phyloP scores from a whole-genome alignment of 73 alveolate genomes.

The Paramecium sexaurelia region DNA sequence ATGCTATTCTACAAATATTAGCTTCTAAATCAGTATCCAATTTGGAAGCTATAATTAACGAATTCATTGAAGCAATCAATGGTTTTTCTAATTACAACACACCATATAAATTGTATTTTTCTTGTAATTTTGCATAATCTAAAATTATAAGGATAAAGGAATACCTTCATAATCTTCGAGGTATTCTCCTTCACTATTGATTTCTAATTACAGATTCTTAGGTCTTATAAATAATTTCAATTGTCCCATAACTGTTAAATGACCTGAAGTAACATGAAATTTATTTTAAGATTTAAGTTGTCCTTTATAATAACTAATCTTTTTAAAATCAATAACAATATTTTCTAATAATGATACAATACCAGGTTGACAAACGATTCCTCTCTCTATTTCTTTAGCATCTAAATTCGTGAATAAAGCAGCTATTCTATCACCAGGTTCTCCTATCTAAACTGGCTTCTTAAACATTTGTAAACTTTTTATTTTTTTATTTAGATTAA shows the following conservation, averaged over 20 bases:
- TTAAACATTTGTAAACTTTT: slow-evolving; percentile 95
- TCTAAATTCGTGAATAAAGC: slow-evolving; percentile 92
- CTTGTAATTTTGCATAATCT: slow-evolving; percentile 45
- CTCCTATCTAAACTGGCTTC: slow-evolving; percentile 88
- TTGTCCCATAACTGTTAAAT: slow-evolving; percentile 84
- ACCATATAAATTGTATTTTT: slow-evolving; percentile 80
- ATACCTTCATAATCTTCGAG: slow-evolving; percentile 70
- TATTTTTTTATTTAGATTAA: slow-evolving; percentile 81
- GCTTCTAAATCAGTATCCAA: slow-evolving; percentile 93
- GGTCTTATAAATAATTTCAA: slow-evolving; percentile 69
- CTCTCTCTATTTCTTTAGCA: slow-evolving; percentile 91
- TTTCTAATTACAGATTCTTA: slow-evolving; percentile 68
- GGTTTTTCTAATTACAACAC: slow-evolving; percentile 86
- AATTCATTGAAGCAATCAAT: slow-evolving; percentile 77
- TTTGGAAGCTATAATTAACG: slow-evolving; percentile 89
- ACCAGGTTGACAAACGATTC: slow-evolving; percentile 90
- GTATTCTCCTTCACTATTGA: slow-evolving; percentile 62
- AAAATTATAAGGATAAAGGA: neutral
- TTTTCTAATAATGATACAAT: slow-evolving; percentile 58
- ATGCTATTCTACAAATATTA: slow-evolving; percentile 95
- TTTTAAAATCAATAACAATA: slow-evolving; percentile 75
- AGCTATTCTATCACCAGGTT: slow-evolving; percentile 98
- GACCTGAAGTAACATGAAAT: slow-evolving; percentile 90
- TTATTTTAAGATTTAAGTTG: slow-evolving; percentile 83
- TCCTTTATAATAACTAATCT: slow-evolving; percentile 88